Conservation (phyloP, 108 stramenopile genomes). For the Nitzschia putrida region DNA sequence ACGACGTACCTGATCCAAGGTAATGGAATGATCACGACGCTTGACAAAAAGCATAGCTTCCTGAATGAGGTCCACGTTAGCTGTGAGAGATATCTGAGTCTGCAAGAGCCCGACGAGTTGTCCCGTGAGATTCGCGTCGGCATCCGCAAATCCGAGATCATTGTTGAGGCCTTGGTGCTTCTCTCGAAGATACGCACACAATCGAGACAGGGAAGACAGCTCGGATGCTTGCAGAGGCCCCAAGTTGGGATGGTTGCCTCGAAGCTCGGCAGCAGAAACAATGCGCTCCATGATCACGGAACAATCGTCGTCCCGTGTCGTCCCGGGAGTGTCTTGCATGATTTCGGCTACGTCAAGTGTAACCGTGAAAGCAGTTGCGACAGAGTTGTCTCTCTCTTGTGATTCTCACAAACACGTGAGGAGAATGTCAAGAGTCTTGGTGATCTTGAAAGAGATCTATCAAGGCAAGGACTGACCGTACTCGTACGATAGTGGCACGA, state of each 20-base stretch:
- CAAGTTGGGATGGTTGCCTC: conserved; percentile 5
- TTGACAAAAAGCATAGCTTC: conserved; percentile 24
- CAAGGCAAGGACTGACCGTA: too few species aligned
- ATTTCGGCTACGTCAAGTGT: background rate
- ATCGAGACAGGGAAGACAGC: conserved; percentile 14
- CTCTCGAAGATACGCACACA: conserved; percentile 5
- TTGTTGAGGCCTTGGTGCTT: background rate
- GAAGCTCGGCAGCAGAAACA: conserved; percentile 19
- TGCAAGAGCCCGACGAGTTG: conserved; percentile 40
- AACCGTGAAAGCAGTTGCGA: too few species aligned
- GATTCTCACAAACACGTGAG: too few species aligned
- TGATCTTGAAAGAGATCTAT: too few species aligned
- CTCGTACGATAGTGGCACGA: too few species aligned
- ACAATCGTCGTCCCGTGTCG: conserved; percentile 2
- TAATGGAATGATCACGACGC: conserved; percentile 1
- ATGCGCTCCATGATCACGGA: conserved; percentile 22
- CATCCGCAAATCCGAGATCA: conserved; percentile 35
- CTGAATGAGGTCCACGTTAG: conserved; percentile 36
- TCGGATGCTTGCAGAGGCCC: conserved; percentile 2
- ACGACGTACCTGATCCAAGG: conserved; percentile 18
- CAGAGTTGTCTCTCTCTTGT: too few species aligned
- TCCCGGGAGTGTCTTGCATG: background rate
- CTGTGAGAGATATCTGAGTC: conserved; percentile 32
- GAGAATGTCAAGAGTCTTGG: too few species aligned
- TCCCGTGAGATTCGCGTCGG: conserved; percentile 28